These are phyloP conservation scores for Populus hybrid DNA, from an alignment of 441 rosid species.

Conservation along the genomic window DNA sequence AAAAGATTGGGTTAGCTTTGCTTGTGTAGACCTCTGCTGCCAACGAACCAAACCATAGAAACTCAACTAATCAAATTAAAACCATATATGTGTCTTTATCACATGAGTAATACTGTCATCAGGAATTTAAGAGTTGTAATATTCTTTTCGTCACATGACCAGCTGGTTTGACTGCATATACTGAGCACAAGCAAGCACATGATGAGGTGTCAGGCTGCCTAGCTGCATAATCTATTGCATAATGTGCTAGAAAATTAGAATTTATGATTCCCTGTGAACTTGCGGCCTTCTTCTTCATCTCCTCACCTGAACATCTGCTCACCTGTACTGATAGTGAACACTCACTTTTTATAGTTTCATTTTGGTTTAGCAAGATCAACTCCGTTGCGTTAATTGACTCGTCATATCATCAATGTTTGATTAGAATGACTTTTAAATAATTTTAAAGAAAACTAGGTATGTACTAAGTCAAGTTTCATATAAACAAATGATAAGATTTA, in stretches of 20 bases:
- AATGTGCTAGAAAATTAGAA: not conserved
- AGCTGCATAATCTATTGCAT: not conserved
- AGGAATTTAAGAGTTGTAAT: conserved; percentile 14
- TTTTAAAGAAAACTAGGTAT: too few relatives aligned
- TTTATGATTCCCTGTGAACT: not conserved
- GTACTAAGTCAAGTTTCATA: too few relatives aligned
- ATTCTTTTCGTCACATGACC: conserved; percentile 15
- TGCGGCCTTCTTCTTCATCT: not conserved
- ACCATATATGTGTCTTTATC: too few relatives aligned
- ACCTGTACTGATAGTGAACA: not conserved
- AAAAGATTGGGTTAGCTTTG: too few relatives aligned
- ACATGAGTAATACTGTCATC: not conserved
- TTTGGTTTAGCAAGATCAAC: not conserved
- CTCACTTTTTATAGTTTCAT: too few relatives aligned
- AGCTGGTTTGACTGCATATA: not conserved
- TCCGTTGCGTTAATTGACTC: not conserved
- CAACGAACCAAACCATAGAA: too few relatives aligned
- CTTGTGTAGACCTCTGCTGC: too few relatives aligned
- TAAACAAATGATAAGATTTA: too few relatives aligned
- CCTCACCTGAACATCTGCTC: not conserved
- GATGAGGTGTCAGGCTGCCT: not conserved
- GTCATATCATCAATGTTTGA: too few relatives aligned
- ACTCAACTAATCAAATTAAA: too few relatives aligned
- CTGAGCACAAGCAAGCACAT: too few relatives aligned
- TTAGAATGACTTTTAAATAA: too few relatives aligned